A percentile compares a stretch with the other conserved stretches of the same genome.
Conservation (phyloP, 2,329 filamentous ascomycete genomes). For the Uncinocarpus reesii region DNA sequence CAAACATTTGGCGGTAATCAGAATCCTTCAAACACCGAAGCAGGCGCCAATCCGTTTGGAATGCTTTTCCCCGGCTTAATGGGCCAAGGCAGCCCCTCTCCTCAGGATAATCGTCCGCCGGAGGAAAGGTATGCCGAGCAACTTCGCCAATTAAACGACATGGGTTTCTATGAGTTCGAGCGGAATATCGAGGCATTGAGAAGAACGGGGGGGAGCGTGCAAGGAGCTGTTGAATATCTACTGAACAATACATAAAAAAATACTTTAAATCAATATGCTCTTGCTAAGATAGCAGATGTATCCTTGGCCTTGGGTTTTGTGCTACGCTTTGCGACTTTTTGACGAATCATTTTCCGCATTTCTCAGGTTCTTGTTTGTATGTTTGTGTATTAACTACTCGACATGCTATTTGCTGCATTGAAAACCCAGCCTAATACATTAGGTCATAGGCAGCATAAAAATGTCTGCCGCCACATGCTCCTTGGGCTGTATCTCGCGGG, state of each 20-base stretch:
- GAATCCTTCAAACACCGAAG: constrained; percentile 23
- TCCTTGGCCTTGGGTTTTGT: neutral
- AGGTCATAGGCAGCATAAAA: too few relatives aligned
- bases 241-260: constrained; percentile 25
- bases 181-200: constrained; percentile 79
- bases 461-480: too few relatives aligned
- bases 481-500: too few relatives aligned
- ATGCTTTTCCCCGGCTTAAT: constrained; percentile 46
- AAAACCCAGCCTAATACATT: too few relatives aligned
- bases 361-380: neutral
- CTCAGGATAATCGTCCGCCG: constrained; percentile 73
- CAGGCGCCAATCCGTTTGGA: constrained; percentile 36
- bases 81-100: constrained; percentile 45
- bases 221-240: constrained; percentile 53
- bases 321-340: neutral
- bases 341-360: too few relatives aligned
- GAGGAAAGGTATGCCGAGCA: constrained; percentile 90
- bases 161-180: constrained; percentile 98
- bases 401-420: too few relatives aligned
- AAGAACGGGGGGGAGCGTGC: constrained; percentile 83
- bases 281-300: neutral
- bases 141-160: constrained; percentile 87
- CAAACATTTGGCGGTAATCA: constrained; percentile 36
- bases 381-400: neutral
- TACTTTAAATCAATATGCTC: neutral